These are phyloP conservation scores for Penicillium robsamsonii DNA, from an alignment of 495 filamentous ascomycete genomes.

Conservation along the genomic window DNA sequence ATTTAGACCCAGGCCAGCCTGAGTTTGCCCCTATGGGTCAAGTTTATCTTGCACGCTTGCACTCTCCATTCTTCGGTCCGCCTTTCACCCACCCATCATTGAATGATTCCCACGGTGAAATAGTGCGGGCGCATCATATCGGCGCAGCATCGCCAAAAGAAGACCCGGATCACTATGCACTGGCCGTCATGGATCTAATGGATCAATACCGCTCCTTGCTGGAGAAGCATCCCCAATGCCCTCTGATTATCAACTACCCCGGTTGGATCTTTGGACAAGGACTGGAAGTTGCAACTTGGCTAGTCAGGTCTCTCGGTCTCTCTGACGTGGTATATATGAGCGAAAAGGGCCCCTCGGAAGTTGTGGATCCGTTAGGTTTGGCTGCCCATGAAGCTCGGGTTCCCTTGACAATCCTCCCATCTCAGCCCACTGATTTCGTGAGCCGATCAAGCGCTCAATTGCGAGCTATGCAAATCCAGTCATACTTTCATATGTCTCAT, in stretches of 20 bases:
- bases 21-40: constrained; percentile 78
- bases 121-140: constrained; percentile 70
- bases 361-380: constrained; percentile 53
- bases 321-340: constrained; percentile 75
- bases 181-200: constrained; percentile 67
- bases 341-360: constrained; percentile 63
- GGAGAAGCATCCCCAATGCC: constrained; percentile 42
- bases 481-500: constrained; percentile 66
- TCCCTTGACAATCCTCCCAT: constrained; percentile 45
- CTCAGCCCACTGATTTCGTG: constrained; percentile 59
- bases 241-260: constrained; percentile 77
- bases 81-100: constrained; percentile 68
- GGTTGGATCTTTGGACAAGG: constrained; percentile 81
- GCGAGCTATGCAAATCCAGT: constrained; percentile 75
- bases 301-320: constrained; percentile 50
- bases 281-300: constrained; percentile 63
- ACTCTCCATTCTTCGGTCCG: constrained; percentile 65
- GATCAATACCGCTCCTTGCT: constrained; percentile 55
- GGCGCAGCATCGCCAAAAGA: constrained; percentile 66
- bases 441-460: constrained; percentile 67
- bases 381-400: constrained; percentile 35
- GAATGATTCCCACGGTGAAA: constrained; percentile 28
- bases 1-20: constrained; percentile 81
- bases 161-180: constrained; percentile 67
- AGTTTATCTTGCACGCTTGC: constrained; percentile 66